Evolutionary conservation across 371 early-diverging fungal genomes (phyloP), one percentile per base, ranked within the genome.

Genomic region (Dipsacomyces acuminosporus): DNA sequence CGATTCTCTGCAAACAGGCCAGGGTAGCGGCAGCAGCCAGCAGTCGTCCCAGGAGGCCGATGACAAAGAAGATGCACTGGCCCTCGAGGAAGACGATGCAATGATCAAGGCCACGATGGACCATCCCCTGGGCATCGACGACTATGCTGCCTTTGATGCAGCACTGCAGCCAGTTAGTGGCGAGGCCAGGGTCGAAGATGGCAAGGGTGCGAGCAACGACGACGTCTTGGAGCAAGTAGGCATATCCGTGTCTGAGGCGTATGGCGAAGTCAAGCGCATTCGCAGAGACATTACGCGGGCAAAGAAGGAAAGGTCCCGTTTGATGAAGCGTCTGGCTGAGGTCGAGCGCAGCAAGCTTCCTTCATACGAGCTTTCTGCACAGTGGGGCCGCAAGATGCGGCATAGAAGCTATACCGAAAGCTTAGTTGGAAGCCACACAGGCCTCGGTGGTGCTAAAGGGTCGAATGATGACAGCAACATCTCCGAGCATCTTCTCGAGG

Each of bases 241-340:
- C 17, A 23, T 51, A 0, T 21, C 40, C 11, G 58, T 64, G 9
- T 47, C 57, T 5, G 42, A 58, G 24, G 52, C 65, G 0, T 63
- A 67, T 17, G 51, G 30, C 4, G 47, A 64, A 14, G 43, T 58
- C 20, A 57, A 54, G 48, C 64, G 59, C n/a, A 23, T 67, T 8
- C 64, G 67, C 11, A 24, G 51, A 11, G 65, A 56, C 8, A 50
- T 52, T n/a, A 30, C 35, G 17, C 49, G 64, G 11, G 50, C 54
- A 1, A 62, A 57, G 41, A 52, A 50, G 19, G 59, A 64, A 26
- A 66, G 67, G 4, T 49, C 46, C 3, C 67, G 65, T 4, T 13
- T 67, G 47, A 45, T 67, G 49, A 53, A 50, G 59, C 67, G 67
- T 15, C 13, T 64, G 48, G 58, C 58, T 14, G 43, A 67, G 51